Conservation (phyloP, 352 stramenopile genomes). For the Pythium graminicola region DNA sequence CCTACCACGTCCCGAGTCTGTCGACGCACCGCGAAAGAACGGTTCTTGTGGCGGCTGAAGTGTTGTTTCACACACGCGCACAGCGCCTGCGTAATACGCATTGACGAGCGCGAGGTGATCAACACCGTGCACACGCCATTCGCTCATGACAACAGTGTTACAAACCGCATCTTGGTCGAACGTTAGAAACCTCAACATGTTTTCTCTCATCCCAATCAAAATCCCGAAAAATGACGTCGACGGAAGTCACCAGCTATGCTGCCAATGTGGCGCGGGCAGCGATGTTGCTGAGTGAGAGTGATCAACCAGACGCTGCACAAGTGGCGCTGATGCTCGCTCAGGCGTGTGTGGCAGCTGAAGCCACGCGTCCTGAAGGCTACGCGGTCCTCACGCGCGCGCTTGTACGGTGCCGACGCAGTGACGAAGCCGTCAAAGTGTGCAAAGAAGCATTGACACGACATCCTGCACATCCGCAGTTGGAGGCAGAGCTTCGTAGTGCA, state of each 20-base stretch:
- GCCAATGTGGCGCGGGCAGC: slow-evolving; percentile 6
- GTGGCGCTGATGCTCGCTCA: slow-evolving; percentile 3
- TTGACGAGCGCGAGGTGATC: slow-evolving; percentile 47
- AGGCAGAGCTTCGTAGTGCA: slow-evolving; percentile 36
- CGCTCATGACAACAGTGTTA: not conserved
- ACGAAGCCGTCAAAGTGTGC: slow-evolving; percentile 19
- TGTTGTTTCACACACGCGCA: slow-evolving; percentile 26
- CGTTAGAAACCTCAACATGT: slow-evolving; percentile 8
- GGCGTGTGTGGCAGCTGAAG: slow-evolving; percentile 10
- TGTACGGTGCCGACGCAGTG: not conserved
- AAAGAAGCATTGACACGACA: slow-evolving; percentile 30
- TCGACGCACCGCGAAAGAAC: slow-evolving; percentile 13
- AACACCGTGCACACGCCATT: slow-evolving; percentile 16
- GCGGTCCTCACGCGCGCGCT: slow-evolving; percentile 12
- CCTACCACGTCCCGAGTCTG: not conserved
- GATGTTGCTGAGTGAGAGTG: not conserved
- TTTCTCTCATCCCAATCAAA: not conserved
- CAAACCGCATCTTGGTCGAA: not conserved
- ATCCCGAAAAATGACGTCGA: not conserved
- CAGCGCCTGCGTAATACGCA: slow-evolving; percentile 40
- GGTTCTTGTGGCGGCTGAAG: slow-evolving; percentile 29
- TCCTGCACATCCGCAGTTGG: slow-evolving; percentile 33
- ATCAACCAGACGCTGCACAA: not conserved
- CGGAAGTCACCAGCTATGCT: slow-evolving; percentile 42
- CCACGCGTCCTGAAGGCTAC: slow-evolving; percentile 7